Evolutionary conservation across 1,139 yeast species (phyloP).

Genomic region (Yamadazyma sp.): DNA sequence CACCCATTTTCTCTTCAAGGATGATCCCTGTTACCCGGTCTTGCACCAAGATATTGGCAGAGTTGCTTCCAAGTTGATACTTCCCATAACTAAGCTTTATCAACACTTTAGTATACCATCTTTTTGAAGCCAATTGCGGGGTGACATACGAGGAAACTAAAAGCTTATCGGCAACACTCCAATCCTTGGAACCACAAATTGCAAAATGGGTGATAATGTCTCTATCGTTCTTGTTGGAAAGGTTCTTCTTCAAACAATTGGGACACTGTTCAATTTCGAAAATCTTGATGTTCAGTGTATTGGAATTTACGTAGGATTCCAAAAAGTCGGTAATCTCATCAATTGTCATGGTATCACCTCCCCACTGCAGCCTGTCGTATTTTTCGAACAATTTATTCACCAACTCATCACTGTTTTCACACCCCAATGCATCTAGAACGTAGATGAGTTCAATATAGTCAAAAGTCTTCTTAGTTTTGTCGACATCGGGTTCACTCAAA

Average conservation of each 20-base stretch:
- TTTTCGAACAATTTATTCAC: constrained; percentile 45
- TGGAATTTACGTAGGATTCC: constrained; percentile 30
- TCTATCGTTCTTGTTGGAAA: constrained; percentile 53
- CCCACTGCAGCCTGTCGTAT: constrained; percentile 47
- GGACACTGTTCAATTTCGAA: constrained; percentile 74
- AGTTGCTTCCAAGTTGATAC: constrained; percentile 82
- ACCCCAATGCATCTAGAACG: constrained; percentile 63
- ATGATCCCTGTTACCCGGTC: constrained; percentile 86
- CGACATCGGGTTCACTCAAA: constrained; percentile 29
- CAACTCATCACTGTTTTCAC: constrained; percentile 50
- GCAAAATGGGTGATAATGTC: constrained; percentile 87
- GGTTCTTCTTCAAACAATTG: constrained; percentile 63
- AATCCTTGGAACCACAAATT: constrained; percentile 77
- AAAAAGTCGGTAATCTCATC: constrained; percentile 63
- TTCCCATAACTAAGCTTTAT: constrained; percentile 88
- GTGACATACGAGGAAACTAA: constrained; percentile 74
- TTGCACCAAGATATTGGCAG: constrained; percentile 92
- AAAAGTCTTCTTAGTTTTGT: constrained; percentile 22
- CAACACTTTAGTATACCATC: constrained; percentile 84
- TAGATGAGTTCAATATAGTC: constrained; percentile 58
- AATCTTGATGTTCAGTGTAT: constrained; percentile 36
- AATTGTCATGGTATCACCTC: constrained; percentile 54
- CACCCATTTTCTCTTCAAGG: constrained; percentile 89
- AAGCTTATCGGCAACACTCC: constrained; percentile 68
- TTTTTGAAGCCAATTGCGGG: constrained; percentile 76